phyloP scores from a whole-genome alignment of 305 asterid genomes.

The Fraxinus latifolia region DNA sequence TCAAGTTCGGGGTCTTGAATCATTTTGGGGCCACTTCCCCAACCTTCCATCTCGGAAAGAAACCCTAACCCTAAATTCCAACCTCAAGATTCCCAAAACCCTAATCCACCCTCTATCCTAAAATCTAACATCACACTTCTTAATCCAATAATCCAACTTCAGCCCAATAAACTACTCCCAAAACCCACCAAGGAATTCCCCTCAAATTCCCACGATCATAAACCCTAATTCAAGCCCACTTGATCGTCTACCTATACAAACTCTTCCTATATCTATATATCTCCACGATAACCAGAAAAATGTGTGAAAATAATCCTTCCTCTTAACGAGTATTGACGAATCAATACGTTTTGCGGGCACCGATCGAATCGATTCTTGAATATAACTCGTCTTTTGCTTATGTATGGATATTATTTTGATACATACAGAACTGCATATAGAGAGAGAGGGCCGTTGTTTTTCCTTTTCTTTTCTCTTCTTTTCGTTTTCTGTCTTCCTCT shows the following conservation, averaged over 20 bases:
- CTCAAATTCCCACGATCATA: conserved; percentile 25
- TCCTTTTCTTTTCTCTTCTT: neutral
- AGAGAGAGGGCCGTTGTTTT: conserved; percentile 18
- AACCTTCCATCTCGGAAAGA: conserved; percentile 33
- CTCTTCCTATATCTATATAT: conserved; percentile 20
- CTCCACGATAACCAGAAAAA: conserved; percentile 15
- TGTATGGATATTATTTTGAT: conserved; percentile 31
- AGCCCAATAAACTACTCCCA: conserved; percentile 35
- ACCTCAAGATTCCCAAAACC: conserved; percentile 41
- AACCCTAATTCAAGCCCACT: conserved; percentile 38
- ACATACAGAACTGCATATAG: conserved; percentile 33
- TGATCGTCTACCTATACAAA: conserved; percentile 50
- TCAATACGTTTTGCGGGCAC: conserved; percentile 25
- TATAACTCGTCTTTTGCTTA: conserved; percentile 22
- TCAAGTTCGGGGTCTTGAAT: conserved; percentile 69
- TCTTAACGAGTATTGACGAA: conserved; percentile 19
- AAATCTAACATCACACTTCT: conserved; percentile 64
- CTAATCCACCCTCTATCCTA: conserved; percentile 55
- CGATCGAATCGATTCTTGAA: conserved; percentile 56
- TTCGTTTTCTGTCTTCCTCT: conserved; percentile 14
- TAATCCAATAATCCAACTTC: conserved; percentile 37
- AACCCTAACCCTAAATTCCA: conserved; percentile 34
- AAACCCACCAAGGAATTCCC: conserved; percentile 29
- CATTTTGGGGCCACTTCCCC: conserved; percentile 43
- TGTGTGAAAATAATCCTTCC: conserved; percentile 20